phyloP scores from a whole-genome alignment of 83 land plant genomes.

The Diphasiastrum complanatum region DNA sequence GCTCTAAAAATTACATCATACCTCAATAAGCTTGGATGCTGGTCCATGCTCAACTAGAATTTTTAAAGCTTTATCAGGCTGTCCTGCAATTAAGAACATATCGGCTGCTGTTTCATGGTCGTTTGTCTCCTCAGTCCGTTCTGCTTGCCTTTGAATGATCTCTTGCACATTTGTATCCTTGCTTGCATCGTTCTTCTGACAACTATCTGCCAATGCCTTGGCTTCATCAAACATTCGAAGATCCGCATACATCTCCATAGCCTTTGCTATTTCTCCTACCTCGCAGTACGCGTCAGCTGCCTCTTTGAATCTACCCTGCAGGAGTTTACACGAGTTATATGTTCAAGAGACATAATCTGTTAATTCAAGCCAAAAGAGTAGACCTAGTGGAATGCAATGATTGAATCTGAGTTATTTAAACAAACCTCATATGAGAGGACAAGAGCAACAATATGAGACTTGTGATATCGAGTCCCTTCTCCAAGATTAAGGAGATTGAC shows the following conservation, averaged over 20 bases:
- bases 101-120: slow-evolving; percentile 43
- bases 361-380: too few relatives aligned
- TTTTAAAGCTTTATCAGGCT: slow-evolving; percentile 32
- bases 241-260: slow-evolving; percentile 44
- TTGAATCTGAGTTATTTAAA: neutral
- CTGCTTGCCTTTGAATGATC: slow-evolving; percentile 41
- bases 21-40: slow-evolving; percentile 39
- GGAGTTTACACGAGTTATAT: slow-evolving; percentile 8
- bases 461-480: slow-evolving; percentile 6
- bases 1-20: neutral
- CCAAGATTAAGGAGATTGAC: slow-evolving; percentile 24
- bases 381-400: too few relatives aligned
- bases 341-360: too few relatives aligned
- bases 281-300: slow-evolving; percentile 37
- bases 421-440: slow-evolving; percentile 34
- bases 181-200: neutral
- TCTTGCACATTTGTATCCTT: slow-evolving; percentile 35
- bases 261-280: slow-evolving; percentile 35
- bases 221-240: slow-evolving; percentile 46
- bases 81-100: slow-evolving; percentile 35
- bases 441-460: slow-evolving; percentile 18
- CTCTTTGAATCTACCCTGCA: slow-evolving; percentile 34
- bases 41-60: slow-evolving; percentile 38
- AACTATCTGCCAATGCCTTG: slow-evolving; percentile 29
- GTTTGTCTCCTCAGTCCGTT: slow-evolving; percentile 41